Evolutionary conservation across 768 basidiomycete species (phyloP).

Genomic region (Rhodotorula babjevae): DNA sequence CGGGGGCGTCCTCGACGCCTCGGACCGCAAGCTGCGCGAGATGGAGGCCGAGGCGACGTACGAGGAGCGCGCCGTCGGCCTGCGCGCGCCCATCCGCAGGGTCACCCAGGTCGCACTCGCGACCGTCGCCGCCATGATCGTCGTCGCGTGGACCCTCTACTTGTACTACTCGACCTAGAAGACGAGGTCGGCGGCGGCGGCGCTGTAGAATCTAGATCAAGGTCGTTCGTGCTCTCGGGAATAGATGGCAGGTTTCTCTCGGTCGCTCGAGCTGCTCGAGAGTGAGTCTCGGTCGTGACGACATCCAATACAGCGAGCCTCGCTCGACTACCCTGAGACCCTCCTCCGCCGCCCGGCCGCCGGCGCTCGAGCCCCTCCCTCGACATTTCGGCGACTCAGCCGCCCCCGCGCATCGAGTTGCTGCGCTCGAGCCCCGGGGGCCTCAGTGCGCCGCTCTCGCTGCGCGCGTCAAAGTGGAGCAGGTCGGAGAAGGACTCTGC

Average conservation of each 20-base stretch:
- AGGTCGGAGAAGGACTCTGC: constrained; percentile 27
- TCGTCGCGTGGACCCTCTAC: constrained; percentile 20
- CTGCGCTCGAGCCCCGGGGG: background rate
- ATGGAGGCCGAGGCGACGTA: background rate
- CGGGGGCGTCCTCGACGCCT: constrained; percentile 13
- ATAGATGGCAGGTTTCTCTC: too few species aligned
- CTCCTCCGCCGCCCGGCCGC: background rate
- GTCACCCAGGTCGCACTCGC: background rate
- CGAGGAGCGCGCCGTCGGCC: background rate
- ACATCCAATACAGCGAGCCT: too few species aligned
- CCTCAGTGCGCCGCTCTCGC: background rate
- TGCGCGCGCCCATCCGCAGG: background rate
- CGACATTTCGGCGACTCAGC: background rate
- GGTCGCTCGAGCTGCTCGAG: too few species aligned
- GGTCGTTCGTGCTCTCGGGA: too few species aligned
- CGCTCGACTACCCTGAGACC: too few species aligned
- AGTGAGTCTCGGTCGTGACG: too few species aligned
- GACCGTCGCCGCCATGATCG: constrained; percentile 1
- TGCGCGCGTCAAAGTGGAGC: background rate
- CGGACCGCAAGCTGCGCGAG: background rate
- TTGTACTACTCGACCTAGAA: constrained; percentile 11
- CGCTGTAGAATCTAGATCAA: too few species aligned
- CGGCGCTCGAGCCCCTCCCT: background rate
- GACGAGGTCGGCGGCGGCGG: too few species aligned
- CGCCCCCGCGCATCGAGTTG: background rate